Conservation (phyloP, 1,284 basidiomycete genomes). For the Sporisorium sorghi region DNA sequence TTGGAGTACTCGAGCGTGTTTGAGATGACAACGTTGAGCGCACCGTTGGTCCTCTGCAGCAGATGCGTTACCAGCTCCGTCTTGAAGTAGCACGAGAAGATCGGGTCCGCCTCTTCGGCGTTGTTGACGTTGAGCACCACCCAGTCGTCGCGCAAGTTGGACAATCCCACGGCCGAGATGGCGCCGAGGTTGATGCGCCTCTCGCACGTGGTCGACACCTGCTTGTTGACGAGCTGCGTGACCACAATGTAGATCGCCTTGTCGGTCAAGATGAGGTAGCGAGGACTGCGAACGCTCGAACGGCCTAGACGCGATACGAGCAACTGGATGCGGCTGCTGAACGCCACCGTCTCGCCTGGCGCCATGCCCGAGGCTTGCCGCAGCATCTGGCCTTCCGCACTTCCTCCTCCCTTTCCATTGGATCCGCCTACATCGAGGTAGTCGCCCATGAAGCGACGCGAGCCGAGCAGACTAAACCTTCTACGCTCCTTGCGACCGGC, state of each 20-base stretch:
- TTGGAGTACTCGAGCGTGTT: conserved; percentile 77
- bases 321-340: conserved; percentile 86
- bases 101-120: conserved; percentile 88
- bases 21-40: conserved; percentile 75
- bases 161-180: conserved; percentile 86
- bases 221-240: conserved; percentile 73
- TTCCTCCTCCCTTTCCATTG: conserved; percentile 71
- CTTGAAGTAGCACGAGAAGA: conserved; percentile 93
- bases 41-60: conserved; percentile 82
- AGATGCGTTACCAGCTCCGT: conserved; percentile 90
- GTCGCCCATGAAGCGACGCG: conserved; percentile 95
- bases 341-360: conserved; percentile 71
- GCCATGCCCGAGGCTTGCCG: conserved; percentile 78
- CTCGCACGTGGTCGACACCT: conserved; percentile 78
- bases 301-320: conserved; percentile 87
- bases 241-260: conserved; percentile 89
- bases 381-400: conserved; percentile 83
- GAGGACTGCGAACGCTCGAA: conserved; percentile 90
- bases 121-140: conserved; percentile 75
- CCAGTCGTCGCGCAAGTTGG: conserved; percentile 94
- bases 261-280: conserved; percentile 87
- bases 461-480: conserved; percentile 91
- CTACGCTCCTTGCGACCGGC: conserved; percentile 92
- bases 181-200: conserved; percentile 89
- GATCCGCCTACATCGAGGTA: conserved; percentile 88